Percentiles rank a stretch among this genome's conserved stretches.
These are phyloP conservation scores for Auriscalpium microsporum DNA, from an alignment of 768 basidiomycete genomes.

Conservation along the genomic window DNA sequence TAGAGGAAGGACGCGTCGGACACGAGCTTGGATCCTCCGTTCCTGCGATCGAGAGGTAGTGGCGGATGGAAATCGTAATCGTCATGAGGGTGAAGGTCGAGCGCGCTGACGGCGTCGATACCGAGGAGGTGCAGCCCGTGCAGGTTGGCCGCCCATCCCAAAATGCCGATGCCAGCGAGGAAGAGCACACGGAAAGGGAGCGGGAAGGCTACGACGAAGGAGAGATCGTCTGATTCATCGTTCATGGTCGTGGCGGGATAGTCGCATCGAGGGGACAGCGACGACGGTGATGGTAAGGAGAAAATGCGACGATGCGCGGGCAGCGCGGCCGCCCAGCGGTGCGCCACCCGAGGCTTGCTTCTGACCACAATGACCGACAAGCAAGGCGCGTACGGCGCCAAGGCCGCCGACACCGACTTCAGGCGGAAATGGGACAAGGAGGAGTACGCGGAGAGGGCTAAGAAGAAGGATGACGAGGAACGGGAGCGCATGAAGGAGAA, in stretches of 20 bases:
- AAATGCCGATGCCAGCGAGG: constrained; percentile 68
- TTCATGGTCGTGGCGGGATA: constrained; percentile 9
- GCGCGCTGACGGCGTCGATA: constrained; percentile 61
- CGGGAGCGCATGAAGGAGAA: constrained; percentile 28
- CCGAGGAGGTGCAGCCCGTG: constrained; percentile 71
- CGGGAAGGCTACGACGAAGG: constrained; percentile 59
- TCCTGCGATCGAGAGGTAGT: constrained; percentile 18
- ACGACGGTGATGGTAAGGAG: not conserved
- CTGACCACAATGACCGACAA: constrained; percentile 12
- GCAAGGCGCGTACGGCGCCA: constrained; percentile 15
- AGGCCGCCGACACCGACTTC: constrained; percentile 17
- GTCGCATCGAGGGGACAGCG: not conserved
- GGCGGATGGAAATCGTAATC: constrained; percentile 6
- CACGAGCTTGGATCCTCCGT: constrained; percentile 26
- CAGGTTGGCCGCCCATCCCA: constrained; percentile 90
- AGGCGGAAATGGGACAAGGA: constrained; percentile 42
- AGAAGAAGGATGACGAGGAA: constrained; percentile 31
- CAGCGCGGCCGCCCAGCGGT: not conserved
- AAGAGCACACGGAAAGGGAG: constrained; percentile 88
- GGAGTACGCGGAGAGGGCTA: constrained; percentile 33
- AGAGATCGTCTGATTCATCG: constrained; percentile 30
- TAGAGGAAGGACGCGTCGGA: constrained; percentile 39
- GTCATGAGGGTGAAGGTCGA: constrained; percentile 43
- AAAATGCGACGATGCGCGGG: not conserved
- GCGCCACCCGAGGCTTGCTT: not conserved